Base-by-base conservation (phyloP, 176 grass and related monocot species). In the Poa pratensis region DNA sequence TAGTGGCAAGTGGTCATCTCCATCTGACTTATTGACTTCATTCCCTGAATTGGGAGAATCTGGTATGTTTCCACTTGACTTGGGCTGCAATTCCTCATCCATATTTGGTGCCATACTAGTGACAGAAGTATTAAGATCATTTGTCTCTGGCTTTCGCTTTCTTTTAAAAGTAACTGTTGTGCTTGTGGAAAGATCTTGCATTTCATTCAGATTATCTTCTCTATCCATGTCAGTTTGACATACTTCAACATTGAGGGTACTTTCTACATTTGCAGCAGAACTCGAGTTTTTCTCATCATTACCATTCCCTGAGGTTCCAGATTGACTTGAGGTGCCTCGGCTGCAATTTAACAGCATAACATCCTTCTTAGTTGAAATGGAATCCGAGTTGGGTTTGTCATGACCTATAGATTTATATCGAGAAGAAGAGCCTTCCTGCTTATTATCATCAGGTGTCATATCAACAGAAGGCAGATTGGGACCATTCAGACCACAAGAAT, bases 1-100 rank as follows among this genome's bases (percentile, higher is more conserved):
- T 87, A 95, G 89, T 81, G 96, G 96, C 73, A 98, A 90, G 80
- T 98, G 91, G 16, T 95, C 91, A 81, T 95, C 93, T 82, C 93
- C 96, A 86, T 95, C 91, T 83, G 92, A 91, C 76, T 90, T 95
- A 87, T 86, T 88, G 76, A 90, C 75, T 85, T 94, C 93, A 59
- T 78, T 90, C 46, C 48, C 73, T 88, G 85, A 93, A 88, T 87
- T 91, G 19, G 93, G 87, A 53, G 87, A 94, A 70, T 80, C 77
- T 59, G 53, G 50, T 75, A 17, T 40, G 73, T 60, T 87, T 85
- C 62, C 68, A 83, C 65, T 75, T 81, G 83, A 85, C 27, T 80
- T 89, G 53, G 28, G 52, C 19, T 85, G 79, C 34, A 81, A 81
- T 82, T 88, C 83, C 60, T 65, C 24, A 15, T 84, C 68, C 74